A percentile compares a stretch with the other conserved stretches of the same genome.
phyloP scores from a whole-genome alignment of 768 basidiomycete genomes.

The Pisolithus marmoratus region DNA sequence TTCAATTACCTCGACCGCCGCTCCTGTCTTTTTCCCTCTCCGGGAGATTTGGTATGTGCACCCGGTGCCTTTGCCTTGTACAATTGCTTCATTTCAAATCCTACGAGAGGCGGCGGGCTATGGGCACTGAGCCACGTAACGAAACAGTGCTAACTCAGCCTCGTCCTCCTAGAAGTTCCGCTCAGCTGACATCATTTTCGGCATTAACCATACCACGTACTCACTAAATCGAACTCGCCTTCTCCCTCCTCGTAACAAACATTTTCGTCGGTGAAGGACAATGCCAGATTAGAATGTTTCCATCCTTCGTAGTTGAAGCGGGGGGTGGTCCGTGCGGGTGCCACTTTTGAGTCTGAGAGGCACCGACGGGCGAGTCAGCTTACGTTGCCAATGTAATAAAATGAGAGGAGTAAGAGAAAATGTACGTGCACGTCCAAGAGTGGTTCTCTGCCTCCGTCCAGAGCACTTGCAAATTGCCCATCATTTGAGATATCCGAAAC shows the following conservation, averaged over 20 bases:
- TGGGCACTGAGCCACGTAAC: neutral
- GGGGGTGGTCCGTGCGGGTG: constrained; percentile 78
- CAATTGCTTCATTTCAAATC: neutral
- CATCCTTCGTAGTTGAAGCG: constrained; percentile 75
- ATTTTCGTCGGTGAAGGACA: constrained; percentile 89
- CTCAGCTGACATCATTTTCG: neutral
- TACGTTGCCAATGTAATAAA: too few relatives aligned
- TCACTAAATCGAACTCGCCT: constrained; percentile 94
- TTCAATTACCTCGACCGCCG: neutral
- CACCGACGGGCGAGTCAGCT: neutral
- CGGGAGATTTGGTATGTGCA: neutral
- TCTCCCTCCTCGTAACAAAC: constrained; percentile 94
- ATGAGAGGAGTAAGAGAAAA: constrained; percentile 5
- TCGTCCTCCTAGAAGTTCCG: constrained; percentile 72
- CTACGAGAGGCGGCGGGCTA: neutral
- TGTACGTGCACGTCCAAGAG: constrained; percentile 83
- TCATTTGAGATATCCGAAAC: constrained; percentile 94
- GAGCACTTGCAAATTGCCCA: constrained; percentile 76
- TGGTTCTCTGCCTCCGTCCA: constrained; percentile 93
- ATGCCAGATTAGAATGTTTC: constrained; percentile 83
- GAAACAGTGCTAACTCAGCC: constrained; percentile 56
- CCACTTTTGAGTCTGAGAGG: constrained; percentile 69
- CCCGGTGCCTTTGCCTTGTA: neutral
- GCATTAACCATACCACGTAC: constrained; percentile 17
- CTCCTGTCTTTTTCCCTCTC: neutral